Base-by-base conservation (phyloP, 2,329 filamentous ascomycete genomes). In the Colletotrichum agaves region DNA sequence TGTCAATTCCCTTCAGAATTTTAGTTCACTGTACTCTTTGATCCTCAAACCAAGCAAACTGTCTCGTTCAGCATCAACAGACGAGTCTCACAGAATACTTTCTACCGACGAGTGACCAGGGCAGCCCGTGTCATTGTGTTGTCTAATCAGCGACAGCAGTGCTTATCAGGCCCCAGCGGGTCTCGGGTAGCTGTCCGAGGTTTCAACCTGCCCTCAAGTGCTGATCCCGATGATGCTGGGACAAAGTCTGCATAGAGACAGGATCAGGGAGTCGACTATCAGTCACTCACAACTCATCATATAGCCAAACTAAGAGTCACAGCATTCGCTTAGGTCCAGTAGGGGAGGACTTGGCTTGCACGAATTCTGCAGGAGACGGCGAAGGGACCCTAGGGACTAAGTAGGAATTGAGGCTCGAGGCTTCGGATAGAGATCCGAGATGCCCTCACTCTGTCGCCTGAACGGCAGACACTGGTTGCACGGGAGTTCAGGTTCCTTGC, bases 161-260 rank as follows among this genome's bases (percentile, higher is more conserved):
- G 23, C 65, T 68, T 68, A 65, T 68, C 65, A 57, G 64, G 21
- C 55, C 41, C 52, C 60, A 47, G 65, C 65, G 65, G 39, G 58
- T 37, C 47, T 68, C 65, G 65, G 65, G 35, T 43, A 55, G 31
- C 35, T 41, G 41, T 50, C 65, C 65, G 65, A 68, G 41, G 31
- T 59, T 56, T 60, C 55, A 33, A 58, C 64, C 61, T 65, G 44
- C 52, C 44, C 39, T 10, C 41, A 64, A 46, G 39, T 43, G 64
- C 61, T 47, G 53, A 67, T 64, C 53, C 41, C 44, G 58, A 41
- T 37, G 27, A 19, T 67, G 46, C 33, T 53, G 37, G 31, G 13
- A 63, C 60, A 64, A 37, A 55, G n/a, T 47, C 61, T 67, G 61
- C 47, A 61, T 41, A 59, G 46, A 47, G 53, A 53, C 61, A 60